phyloP scores from a whole-genome alignment of 169 alveolate species.

The Eimeria brunetti region DNA sequence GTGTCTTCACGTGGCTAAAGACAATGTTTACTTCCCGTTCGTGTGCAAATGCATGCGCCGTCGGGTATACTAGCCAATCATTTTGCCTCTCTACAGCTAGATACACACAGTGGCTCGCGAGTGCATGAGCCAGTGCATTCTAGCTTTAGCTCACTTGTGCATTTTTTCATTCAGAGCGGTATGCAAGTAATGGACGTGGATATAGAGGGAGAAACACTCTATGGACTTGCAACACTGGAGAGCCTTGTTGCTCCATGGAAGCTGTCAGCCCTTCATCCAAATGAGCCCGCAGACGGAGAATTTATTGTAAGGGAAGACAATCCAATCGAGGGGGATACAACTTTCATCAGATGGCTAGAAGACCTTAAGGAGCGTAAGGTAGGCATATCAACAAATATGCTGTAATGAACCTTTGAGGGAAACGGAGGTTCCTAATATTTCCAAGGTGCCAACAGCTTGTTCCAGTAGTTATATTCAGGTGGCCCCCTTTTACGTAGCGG shows the following conservation, averaged over 20 bases:
- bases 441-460: background rate
- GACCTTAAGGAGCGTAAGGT: slow-evolving; percentile 30
- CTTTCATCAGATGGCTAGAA: slow-evolving; percentile 43
- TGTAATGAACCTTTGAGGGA: background rate
- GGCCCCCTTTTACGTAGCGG: background rate
- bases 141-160: background rate
- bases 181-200: slow-evolving; percentile 32
- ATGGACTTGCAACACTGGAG: slow-evolving; percentile 52
- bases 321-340: background rate
- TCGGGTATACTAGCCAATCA: background rate
- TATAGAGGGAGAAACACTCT: slow-evolving; percentile 2
- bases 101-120: background rate
- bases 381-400: background rate
- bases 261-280: slow-evolving; percentile 36
- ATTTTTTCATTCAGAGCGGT: slow-evolving; percentile 21
- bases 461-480: background rate
- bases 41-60: background rate
- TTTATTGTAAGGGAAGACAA: slow-evolving; percentile 42
- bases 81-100: no score
- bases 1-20: background rate
- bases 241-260: slow-evolving; percentile 71
- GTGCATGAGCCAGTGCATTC: background rate
- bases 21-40: background rate
- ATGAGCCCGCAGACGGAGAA: slow-evolving; percentile 45
- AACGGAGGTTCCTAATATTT: background rate